Base-by-base conservation (phyloP, 176 grass and related monocot species). In the Chloris gayana region DNA sequence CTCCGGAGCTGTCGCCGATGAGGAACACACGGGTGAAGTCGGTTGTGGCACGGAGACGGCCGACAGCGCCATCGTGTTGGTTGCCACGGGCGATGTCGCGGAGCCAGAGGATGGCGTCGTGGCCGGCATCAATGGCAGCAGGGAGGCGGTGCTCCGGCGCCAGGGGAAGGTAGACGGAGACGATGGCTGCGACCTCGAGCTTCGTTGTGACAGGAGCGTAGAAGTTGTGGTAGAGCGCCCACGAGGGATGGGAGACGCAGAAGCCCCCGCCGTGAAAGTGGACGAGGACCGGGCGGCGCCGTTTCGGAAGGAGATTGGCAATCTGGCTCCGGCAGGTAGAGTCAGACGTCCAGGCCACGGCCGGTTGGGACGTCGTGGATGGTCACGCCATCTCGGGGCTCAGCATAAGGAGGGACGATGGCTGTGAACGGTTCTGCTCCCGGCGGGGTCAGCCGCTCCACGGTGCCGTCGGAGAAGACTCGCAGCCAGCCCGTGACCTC, bases 1-100 rank as follows among this genome's bases (percentile, higher is more conserved):
- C 93, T 1, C 93, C 93, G n/a, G 93, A 96, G 93, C 93, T 96
- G 86, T 92, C 93, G 14, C 93, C 93, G 29, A 96, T 66, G 53
- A 90, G 90, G 81, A 92, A 96, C 56, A 96, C 85, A 18, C 93
- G 74, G 34, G 90, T 86, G 51, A 90, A 24, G 82, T 92, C 90
- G 6, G 81, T 75, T 12, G 72, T 46, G 31, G 50, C 21, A n/a
- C 75, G 79, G 61, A 93, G 83, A 0, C 51, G 82, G 70, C 7
- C 39, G 11, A 74, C 59, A 14, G 35, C 67, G 3, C 38, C 18
- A 0, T 5, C 26, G 10, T 8, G 39, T 45, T 22, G n/a, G 19
- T 64, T 26, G 24, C n/a, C 26, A 12, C 58, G 64, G 14, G 69
- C 78, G 59, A 94, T 26, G 12, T 89, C 90, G 0, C 80, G 76